Evolutionary conservation across 1,284 basidiomycete species (phyloP), one percentile per base, ranked within the genome.

Genomic region (Ceratobasidium sp.): DNA sequence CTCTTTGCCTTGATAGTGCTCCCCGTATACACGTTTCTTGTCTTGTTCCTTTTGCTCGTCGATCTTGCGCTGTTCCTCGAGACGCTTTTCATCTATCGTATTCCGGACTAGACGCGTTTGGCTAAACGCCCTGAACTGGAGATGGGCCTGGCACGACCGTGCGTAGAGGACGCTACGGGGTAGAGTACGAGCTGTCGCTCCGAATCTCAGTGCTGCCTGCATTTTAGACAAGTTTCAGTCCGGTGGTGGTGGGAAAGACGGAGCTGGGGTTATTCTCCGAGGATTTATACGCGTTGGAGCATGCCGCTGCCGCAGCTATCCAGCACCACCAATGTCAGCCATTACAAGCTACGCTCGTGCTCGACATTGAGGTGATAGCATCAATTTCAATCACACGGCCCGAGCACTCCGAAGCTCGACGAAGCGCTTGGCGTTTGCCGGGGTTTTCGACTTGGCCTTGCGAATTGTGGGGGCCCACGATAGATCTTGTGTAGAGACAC

Each of bases 51-150:
- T 61, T 56, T 73, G 69, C 46, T 73, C 69, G 57, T 73, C 69
- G 52, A 73, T 73, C 52, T 73, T 73, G 69, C 69, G 69, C 37
- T 73, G 69, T 40, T 73, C 69, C 37, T 73, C 69, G 2, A 73
- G 57, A 8, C 69, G 56, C 37, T 73, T 62, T 62, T 73, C 69
- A 13, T 73, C 69, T 9, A n/a, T 22, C 49, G 49, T 68, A 25
- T 66, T 25, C 15, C 57, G 43, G 11, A 44, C 22, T 2, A 57
- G 49, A 22, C n/a, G 29, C n/a, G 68, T 56, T 15, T 43, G 40
- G 13, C 37, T 8, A 25, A 61, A 62, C 7, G 69, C 57, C 43
- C 57, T 43, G 22, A 65, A 7, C 2, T 46, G 43, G n/a, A 51
- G 43, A 9, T 19, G 19, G 15, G 57, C 57, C 17, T 61, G 37